Conservation (phyloP, 2,329 filamentous ascomycete species). For the Coniella lustricola region DNA sequence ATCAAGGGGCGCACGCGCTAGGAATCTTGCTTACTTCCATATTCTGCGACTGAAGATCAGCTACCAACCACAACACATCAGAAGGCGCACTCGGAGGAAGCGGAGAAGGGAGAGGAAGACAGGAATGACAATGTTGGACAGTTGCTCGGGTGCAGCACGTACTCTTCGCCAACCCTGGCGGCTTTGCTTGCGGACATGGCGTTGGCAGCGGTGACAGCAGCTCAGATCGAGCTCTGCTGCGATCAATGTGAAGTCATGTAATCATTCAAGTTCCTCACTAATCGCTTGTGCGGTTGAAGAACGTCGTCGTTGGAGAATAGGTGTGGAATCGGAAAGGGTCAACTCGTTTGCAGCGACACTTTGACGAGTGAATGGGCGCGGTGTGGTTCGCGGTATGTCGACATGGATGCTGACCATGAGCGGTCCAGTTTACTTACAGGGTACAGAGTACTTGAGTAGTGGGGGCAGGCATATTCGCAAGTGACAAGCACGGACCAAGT, state of each 20-base stretch:
- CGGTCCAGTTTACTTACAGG: background rate
- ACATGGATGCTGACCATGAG: too few relatives aligned
- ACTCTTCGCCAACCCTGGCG: constrained; percentile 57
- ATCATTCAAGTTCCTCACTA: constrained; percentile 9
- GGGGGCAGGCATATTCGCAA: constrained; percentile 11
- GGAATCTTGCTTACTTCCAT: constrained; percentile 67
- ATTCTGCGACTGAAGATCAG: constrained; percentile 51
- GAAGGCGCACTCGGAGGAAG: background rate
- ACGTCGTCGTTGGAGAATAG: background rate
- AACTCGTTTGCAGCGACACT: constrained; percentile 4
- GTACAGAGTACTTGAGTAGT: background rate
- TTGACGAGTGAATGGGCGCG: background rate
- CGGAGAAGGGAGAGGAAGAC: background rate
- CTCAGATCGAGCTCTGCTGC: constrained; percentile 15
- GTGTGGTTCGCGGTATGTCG: too few relatives aligned
- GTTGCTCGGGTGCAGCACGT: constrained; percentile 26
- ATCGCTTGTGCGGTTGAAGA: background rate
- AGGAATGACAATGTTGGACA: too few relatives aligned
- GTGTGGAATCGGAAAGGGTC: background rate
- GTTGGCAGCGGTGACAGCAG: constrained; percentile 12
- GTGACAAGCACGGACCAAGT: constrained; percentile 8
- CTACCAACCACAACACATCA: constrained; percentile 8
- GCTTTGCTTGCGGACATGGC: constrained; percentile 55
- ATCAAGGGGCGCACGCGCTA: background rate
- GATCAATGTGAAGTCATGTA: constrained; percentile 14